A percentile compares a stretch with the other conserved stretches of the same genome.
These are phyloP conservation scores for Trapa bicornis DNA, from an alignment of 345 rosid genomes.

Conservation along the genomic window DNA sequence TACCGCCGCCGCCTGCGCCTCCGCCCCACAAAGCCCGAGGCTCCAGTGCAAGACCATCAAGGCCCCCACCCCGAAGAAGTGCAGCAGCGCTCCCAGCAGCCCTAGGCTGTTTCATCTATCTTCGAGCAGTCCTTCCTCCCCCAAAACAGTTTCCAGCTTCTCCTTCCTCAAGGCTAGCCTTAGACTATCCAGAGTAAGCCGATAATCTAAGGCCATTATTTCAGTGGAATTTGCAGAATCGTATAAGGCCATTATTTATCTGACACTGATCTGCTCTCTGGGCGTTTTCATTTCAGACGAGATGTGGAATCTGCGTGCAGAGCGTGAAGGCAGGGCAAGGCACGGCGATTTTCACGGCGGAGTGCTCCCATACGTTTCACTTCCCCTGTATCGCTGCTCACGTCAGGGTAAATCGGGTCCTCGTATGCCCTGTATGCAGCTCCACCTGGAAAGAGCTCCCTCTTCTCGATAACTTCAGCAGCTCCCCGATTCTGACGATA, in stretches of 20 bases:
- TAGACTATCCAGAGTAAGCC: slow-evolving; percentile 52
- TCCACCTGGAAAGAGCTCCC: slow-evolving; percentile 53
- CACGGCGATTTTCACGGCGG: slow-evolving; percentile 77
- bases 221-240: neutral
- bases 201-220: no score
- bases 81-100: slow-evolving; percentile 12
- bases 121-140: slow-evolving; percentile 41
- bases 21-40: slow-evolving; percentile 48
- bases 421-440: slow-evolving; percentile 67
- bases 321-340: slow-evolving; percentile 62
- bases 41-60: slow-evolving; percentile 36
- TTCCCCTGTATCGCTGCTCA: slow-evolving; percentile 58
- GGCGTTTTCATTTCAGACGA: slow-evolving; percentile 26
- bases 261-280: neutral
- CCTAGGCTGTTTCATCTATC: slow-evolving; percentile 34
- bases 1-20: slow-evolving; percentile 21
- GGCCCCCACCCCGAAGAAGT: slow-evolving; percentile 15
- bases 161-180: slow-evolving; percentile 55
- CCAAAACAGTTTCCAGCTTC: slow-evolving; percentile 63
- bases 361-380: slow-evolving; percentile 72
- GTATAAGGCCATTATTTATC: neutral
- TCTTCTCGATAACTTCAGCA: slow-evolving; percentile 15
- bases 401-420: slow-evolving; percentile 24
- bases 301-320: slow-evolving; percentile 69
- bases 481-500: neutral